These are phyloP conservation scores for Nakazawaea holstii DNA, from an alignment of 805 yeast genomes.

Conservation along the genomic window DNA sequence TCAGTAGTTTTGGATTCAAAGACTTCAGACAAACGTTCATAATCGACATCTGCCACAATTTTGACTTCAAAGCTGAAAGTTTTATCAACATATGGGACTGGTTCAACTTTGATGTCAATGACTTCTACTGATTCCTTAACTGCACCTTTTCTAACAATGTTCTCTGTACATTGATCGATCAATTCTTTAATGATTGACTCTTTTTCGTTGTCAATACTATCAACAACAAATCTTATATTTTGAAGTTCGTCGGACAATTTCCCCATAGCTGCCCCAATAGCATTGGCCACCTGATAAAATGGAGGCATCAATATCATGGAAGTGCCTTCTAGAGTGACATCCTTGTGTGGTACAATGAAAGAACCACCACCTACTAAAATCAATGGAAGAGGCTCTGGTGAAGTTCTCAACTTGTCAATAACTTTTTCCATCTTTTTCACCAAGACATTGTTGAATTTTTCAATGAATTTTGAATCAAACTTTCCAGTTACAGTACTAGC, in stretches of 20 bases:
- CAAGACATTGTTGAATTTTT: constrained; percentile 15
- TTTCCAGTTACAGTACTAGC: constrained; percentile 17
- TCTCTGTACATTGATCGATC: constrained; percentile 15
- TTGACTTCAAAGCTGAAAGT: constrained; percentile 31
- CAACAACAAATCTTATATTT: constrained; percentile 5
- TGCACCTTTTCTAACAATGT: constrained; percentile 23
- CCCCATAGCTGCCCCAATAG: constrained; percentile 47
- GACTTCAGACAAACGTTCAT: constrained; percentile 18
- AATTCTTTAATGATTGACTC: constrained; percentile 18
- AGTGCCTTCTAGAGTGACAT: constrained; percentile 30
- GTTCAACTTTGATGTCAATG: constrained; percentile 22
- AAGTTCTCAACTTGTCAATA: constrained; percentile 40
- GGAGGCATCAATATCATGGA: constrained; percentile 36
- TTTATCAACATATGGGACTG: constrained; percentile 29
- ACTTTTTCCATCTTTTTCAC: constrained; percentile 30
- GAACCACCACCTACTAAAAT: constrained; percentile 48
- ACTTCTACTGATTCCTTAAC: constrained; percentile 18
- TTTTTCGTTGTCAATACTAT: constrained; percentile 10
- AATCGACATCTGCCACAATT: constrained; percentile 41
- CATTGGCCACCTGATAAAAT: constrained; percentile 40
- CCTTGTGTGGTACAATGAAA: constrained; percentile 30
- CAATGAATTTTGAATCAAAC: constrained; percentile 13
- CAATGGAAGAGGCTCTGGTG: constrained; percentile 37
- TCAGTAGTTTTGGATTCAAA: constrained; percentile 7
- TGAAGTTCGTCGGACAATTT: constrained; percentile 30